Conservation (phyloP, 306 rosid species). For the Cicer pinnatifidum region DNA sequence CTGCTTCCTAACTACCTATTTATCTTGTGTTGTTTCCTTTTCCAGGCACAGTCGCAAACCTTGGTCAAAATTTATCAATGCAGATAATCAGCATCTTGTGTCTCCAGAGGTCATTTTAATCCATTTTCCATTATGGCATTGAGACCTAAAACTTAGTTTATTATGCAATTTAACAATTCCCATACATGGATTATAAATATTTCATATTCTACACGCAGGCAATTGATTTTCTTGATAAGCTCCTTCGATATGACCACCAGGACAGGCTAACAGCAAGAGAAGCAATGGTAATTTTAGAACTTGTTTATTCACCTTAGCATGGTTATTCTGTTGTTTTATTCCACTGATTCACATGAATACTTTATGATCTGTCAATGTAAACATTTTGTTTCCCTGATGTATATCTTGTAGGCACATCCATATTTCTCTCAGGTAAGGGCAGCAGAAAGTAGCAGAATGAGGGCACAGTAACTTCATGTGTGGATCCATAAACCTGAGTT, state of each 20-base stretch:
- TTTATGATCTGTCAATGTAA: neutral
- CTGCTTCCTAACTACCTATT: conserved; percentile 4
- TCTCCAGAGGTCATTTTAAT: conserved; percentile 82
- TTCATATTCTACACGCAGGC: conserved; percentile 63
- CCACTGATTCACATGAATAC: neutral
- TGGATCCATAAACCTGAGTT: conserved; percentile 47
- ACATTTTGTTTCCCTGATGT: conserved; percentile 13
- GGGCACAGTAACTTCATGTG: conserved; percentile 57
- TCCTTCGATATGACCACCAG: conserved; percentile 93
- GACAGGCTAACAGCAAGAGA: conserved; percentile 96
- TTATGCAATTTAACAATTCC: conserved; percentile 11
- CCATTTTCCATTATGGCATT: conserved; percentile 25
- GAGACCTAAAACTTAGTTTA: neutral
- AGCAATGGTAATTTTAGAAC: conserved; percentile 74
- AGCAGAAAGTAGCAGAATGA: conserved; percentile 92
- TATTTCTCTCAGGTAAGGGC: conserved; percentile 94
- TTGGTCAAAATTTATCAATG: conserved; percentile 89
- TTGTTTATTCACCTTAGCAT: conserved; percentile 14
- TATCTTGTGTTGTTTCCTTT: conserved; percentile 40
- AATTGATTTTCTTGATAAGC: conserved; percentile 96
- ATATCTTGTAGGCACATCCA: conserved; percentile 69
- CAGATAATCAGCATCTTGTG: conserved; percentile 95
- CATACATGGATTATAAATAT: conserved; percentile 35
- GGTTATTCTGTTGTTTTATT: neutral
- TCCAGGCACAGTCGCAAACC: conserved; percentile 99